Percentiles rank a stretch among this genome's conserved stretches.
Conservation (phyloP, 805 yeast species). For the Pichia cephalocereana region DNA sequence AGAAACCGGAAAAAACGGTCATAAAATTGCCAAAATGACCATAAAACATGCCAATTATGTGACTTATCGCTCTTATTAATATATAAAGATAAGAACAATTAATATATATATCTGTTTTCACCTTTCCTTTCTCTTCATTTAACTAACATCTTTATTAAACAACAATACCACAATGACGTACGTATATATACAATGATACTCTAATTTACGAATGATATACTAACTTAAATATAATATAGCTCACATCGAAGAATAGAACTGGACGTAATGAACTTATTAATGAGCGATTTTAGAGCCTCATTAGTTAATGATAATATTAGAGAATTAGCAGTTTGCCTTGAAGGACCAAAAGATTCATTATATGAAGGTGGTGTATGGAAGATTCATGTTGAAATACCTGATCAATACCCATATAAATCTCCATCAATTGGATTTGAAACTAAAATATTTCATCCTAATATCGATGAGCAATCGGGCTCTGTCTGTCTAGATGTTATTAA, state of each 20-base stretch:
- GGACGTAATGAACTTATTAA: constrained; percentile 91
- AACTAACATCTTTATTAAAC: too few species aligned
- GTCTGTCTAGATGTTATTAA: constrained; percentile 95
- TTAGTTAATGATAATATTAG: constrained; percentile 66
- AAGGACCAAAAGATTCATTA: constrained; percentile 82
- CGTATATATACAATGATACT: background rate
- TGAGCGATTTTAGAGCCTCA: constrained; percentile 87
- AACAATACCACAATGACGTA: background rate
- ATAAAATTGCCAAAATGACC: too few species aligned
- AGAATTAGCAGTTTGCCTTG: constrained; percentile 76
- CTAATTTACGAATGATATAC: background rate
- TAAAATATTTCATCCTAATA: constrained; percentile 90
- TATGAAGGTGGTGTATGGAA: constrained; percentile 88
- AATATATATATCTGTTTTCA: too few species aligned
- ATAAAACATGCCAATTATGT: too few species aligned
- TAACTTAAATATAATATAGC: background rate
- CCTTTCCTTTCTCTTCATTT: too few species aligned
- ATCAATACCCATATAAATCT: constrained; percentile 89
- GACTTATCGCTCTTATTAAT: too few species aligned
- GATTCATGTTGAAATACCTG: constrained; percentile 87
- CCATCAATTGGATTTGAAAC: constrained; percentile 93
- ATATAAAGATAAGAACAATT: too few species aligned
- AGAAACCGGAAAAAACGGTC: too few species aligned
- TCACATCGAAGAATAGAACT: constrained; percentile 81
- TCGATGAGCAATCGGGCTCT: constrained; percentile 83